Evolutionary conservation across 129 eudicot genomes (phyloP).

Genomic region (Chrysanthemum seticuspe): DNA sequence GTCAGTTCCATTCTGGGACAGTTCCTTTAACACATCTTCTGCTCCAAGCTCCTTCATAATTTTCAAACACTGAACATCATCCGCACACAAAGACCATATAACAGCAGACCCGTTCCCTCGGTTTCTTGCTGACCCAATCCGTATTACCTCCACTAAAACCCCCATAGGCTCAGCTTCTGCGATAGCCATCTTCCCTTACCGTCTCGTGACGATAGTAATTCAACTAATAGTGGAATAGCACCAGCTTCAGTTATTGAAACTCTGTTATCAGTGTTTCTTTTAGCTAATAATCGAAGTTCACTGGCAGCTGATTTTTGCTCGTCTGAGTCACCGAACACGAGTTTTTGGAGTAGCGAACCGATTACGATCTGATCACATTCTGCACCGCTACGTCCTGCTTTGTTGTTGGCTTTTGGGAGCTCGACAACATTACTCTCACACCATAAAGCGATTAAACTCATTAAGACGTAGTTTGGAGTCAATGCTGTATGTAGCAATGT

Average conservation of each 20-base stretch:
- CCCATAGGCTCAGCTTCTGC: conserved; percentile 76
- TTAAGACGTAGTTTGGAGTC: conserved; percentile 81
- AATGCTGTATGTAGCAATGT: conserved; percentile 71
- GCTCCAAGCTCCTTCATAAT: conserved; percentile 71
- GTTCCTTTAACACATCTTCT: conserved; percentile 74
- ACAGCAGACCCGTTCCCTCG: conserved; percentile 86
- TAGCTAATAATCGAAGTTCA: conserved; percentile 59
- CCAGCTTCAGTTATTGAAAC: too few species aligned
- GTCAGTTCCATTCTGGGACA: conserved; percentile 85
- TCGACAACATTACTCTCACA: conserved; percentile 81
- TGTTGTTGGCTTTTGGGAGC: conserved; percentile 54
- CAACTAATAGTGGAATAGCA: too few species aligned
- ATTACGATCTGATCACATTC: conserved; percentile 67
- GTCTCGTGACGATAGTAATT: too few species aligned
- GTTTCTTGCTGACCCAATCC: conserved; percentile 83
- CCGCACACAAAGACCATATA: conserved; percentile 82
- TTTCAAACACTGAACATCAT: conserved; percentile 48
- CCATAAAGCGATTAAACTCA: conserved; percentile 81
- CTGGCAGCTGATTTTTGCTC: conserved; percentile 90
- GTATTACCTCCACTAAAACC: conserved; percentile 69
- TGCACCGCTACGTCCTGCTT: conserved; percentile 47
- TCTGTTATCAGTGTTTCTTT: too few species aligned
- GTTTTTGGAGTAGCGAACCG: conserved; percentile 53
- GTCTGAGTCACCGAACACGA: conserved; percentile 59
- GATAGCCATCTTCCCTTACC: conserved; percentile 66